These are phyloP conservation scores for Tricholoma hemisulphureum DNA, from an alignment of 768 basidiomycete species.

Conservation along the genomic window DNA sequence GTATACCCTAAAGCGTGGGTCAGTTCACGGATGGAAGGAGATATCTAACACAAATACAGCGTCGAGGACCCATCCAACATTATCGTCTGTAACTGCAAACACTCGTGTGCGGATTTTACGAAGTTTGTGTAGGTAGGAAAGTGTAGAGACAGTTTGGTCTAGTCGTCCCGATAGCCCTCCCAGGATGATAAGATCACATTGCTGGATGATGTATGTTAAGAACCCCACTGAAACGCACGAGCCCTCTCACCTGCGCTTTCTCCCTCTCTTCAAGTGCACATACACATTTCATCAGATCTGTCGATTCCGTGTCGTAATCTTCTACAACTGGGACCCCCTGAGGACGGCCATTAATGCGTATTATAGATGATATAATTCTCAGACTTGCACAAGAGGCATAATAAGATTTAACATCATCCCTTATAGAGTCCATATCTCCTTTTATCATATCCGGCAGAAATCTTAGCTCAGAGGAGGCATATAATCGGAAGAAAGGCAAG, in stretches of 20 bases:
- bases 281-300: conserved; percentile 95
- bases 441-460: conserved; percentile 85
- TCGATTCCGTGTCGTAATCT: conserved; percentile 79
- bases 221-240: conserved; percentile 32
- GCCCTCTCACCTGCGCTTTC: conserved; percentile 25
- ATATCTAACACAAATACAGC: conserved; percentile 39
- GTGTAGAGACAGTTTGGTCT: conserved; percentile 90
- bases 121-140: conserved; percentile 82
- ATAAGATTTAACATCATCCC: conserved; percentile 67
- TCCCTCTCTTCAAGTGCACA: conserved; percentile 60
- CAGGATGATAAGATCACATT: conserved; percentile 73
- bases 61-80: conserved; percentile 86
- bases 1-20: conserved; percentile 65
- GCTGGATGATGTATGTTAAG: conserved; percentile 24
- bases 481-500: neutral
- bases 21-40: neutral
- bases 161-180: conserved; percentile 90
- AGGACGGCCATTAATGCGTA: neutral
- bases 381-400: conserved; percentile 58
- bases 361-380: neutral
- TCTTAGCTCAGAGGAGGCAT: conserved; percentile 33
- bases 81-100: conserved; percentile 87
- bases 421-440: conserved; percentile 90
- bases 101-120: conserved; percentile 56
- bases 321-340: conserved; percentile 68